These are phyloP conservation scores for Claviceps purpurea DNA, from an alignment of 2,329 filamentous ascomycete genomes.

Conservation along the genomic window DNA sequence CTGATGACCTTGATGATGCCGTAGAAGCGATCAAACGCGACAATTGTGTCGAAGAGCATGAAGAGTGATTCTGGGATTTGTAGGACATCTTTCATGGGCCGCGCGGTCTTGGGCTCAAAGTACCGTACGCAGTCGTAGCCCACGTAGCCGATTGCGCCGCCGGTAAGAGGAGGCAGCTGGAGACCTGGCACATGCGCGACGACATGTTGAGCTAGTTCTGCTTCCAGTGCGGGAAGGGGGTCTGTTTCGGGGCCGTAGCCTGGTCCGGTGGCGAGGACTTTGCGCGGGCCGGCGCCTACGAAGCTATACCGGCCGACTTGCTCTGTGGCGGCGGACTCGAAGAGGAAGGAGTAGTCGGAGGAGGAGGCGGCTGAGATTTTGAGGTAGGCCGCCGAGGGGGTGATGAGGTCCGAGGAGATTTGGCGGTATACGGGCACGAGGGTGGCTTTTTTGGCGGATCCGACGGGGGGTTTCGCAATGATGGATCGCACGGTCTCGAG, in stretches of 20 bases:
- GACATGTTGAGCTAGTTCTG: slow-evolving; percentile 63
- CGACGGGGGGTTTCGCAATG: slow-evolving; percentile 22
- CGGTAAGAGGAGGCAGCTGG: slow-evolving; percentile 71
- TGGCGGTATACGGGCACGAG: slow-evolving; percentile 72
- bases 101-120: slow-evolving; percentile 92
- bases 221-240: slow-evolving; percentile 69
- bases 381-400: slow-evolving; percentile 87
- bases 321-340: slow-evolving; percentile 90
- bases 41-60: slow-evolving; percentile 90
- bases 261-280: slow-evolving; percentile 75
- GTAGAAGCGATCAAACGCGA: slow-evolving; percentile 91
- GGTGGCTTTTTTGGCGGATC: slow-evolving; percentile 36
- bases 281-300: slow-evolving; percentile 66
- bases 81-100: slow-evolving; percentile 77
- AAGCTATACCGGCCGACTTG: slow-evolving; percentile 93
- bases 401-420: slow-evolving; percentile 84
- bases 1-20: slow-evolving; percentile 89
- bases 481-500: slow-evolving; percentile 32
- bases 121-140: slow-evolving; percentile 96
- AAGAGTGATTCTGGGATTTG: slow-evolving; percentile 87
- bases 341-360: slow-evolving; percentile 79
- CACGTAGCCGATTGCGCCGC: slow-evolving; percentile 90
- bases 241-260: slow-evolving; percentile 76
- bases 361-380: slow-evolving; percentile 59
- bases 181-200: slow-evolving; percentile 76